A percentile compares a stretch with the other conserved stretches of the same genome.
These are phyloP conservation scores for Talaromyces thailandensis DNA, from an alignment of 495 filamentous ascomycete genomes.

Conservation along the genomic window DNA sequence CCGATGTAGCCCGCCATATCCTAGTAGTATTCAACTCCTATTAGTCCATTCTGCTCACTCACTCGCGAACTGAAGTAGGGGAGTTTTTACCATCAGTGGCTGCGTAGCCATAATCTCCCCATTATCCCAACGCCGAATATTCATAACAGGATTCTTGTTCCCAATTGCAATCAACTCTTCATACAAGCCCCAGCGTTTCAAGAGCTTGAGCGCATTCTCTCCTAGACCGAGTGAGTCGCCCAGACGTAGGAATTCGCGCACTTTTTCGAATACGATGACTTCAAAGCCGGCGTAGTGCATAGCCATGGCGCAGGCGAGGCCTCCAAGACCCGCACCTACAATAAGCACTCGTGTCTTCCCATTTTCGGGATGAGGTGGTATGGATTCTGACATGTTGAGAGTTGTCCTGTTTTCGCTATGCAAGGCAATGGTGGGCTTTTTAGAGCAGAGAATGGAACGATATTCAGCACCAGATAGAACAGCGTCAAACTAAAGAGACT, in stretches of 20 bases:
- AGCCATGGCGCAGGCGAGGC: constrained; percentile 26
- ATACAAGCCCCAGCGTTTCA: neutral
- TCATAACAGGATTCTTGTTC: neutral
- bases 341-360: constrained; percentile 14
- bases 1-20: constrained; percentile 4
- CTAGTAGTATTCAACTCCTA: neutral
- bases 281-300: constrained; percentile 21
- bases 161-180: constrained; percentile 1
- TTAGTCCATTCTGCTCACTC: neutral
- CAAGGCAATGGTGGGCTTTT: neutral
- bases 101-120: neutral
- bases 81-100: constrained; percentile 2
- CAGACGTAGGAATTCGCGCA: constrained; percentile 36
- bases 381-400: neutral
- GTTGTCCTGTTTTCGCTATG: neutral
- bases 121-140: neutral
- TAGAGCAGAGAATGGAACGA: neutral
- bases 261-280: constrained; percentile 41
- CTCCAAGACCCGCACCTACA: constrained; percentile 30
- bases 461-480: neutral
- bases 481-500: neutral
- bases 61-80: neutral
- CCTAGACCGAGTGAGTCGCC: constrained; percentile 14
- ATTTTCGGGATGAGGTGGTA: neutral
- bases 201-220: neutral